Percentiles rank a stretch among this genome's conserved stretches.
These are phyloP conservation scores for Calocybe gangraenosa DNA, from an alignment of 768 basidiomycete species.

Conservation along the genomic window DNA sequence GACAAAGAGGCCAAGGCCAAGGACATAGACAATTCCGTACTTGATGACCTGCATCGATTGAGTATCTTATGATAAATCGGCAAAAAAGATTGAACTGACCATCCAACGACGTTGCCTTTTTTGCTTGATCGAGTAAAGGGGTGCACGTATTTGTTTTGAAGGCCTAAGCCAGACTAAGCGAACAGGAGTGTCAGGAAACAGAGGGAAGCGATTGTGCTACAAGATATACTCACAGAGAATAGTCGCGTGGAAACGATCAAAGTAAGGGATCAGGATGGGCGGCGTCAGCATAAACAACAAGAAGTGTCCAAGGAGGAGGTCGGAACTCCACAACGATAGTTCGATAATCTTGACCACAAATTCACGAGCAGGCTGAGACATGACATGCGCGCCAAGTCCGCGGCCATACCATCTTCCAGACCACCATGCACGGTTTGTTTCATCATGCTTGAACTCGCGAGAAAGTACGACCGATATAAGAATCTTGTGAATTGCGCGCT, in stretches of 20 bases:
- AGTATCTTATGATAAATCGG: background rate
- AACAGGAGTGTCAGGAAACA: background rate
- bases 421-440: constrained; percentile 99
- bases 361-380: constrained; percentile 98
- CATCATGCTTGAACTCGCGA: constrained; percentile 99
- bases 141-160: constrained; percentile 90
- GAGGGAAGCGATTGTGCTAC: background rate
- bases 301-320: constrained; percentile 84
- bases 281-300: constrained; percentile 89
- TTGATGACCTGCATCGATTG: constrained; percentile 58
- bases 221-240: constrained; percentile 69
- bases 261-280: constrained; percentile 85
- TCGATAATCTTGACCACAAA: constrained; percentile 98
- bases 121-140: constrained; percentile 87
- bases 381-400: constrained; percentile 83
- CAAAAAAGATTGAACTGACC: constrained; percentile 39
- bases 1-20: constrained; percentile 65
- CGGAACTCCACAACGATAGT: constrained; percentile 91
- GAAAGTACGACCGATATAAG: constrained; percentile 92
- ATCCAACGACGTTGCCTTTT: constrained; percentile 88
- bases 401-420: constrained; percentile 97
- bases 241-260: constrained; percentile 88
- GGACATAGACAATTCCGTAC: constrained; percentile 75
- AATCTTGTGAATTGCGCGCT: constrained; percentile 90
- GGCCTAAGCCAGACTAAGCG: constrained; percentile 87